Base-by-base conservation (phyloP, 164 flowering plant species). In the Houttuynia cordata region DNA sequence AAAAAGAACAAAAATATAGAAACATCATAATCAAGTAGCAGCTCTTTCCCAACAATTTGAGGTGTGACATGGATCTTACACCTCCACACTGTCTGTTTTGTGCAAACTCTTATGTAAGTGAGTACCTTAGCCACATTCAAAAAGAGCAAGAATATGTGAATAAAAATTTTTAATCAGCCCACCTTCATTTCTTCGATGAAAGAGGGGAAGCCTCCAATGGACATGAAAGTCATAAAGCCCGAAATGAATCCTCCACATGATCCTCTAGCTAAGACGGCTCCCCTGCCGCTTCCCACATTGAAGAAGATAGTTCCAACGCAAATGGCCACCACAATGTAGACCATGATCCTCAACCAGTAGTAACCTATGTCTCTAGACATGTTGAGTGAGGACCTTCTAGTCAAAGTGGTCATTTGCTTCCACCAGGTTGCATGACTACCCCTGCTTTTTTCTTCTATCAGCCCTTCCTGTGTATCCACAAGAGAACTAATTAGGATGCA, bases 181-280 rank as follows among this genome's bases (percentile, higher is more conserved):
- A 81, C 92, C 91, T 86, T 88, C 87, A 88, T 86, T 70, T 88
- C 96, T 76, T 88, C 96, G 14, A 86, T 63, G 68, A 86, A 84
- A 34, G 93, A 88, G 24, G 92, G 96, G 69, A 88, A 88, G 50
- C 96, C 90, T 60, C 92, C 96, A 19, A 88, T 86, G 24, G 96
- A 82, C 96, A 88, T 85, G 63, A 88, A 85, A 15, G 90, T 86
- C 92, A 88, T 85, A 67, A 81, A 88, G 23, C 96, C 96, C 0
- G 87, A 70, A 7, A 86, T 60, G 53, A 88, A 88, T 13, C 74
- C 91, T 42, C 83, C 88, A 60, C 91, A 86, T 17, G 91, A 75
- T 40, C 77, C 81, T 37, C 96, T 71, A 0, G 91, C 91, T 24
- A 84, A 66, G 71, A 87, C 85, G 5, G 95, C 75, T 8, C 80